Evolutionary conservation across 805 yeast genomes (phyloP).

Genomic region (Teunomyces stri): DNA sequence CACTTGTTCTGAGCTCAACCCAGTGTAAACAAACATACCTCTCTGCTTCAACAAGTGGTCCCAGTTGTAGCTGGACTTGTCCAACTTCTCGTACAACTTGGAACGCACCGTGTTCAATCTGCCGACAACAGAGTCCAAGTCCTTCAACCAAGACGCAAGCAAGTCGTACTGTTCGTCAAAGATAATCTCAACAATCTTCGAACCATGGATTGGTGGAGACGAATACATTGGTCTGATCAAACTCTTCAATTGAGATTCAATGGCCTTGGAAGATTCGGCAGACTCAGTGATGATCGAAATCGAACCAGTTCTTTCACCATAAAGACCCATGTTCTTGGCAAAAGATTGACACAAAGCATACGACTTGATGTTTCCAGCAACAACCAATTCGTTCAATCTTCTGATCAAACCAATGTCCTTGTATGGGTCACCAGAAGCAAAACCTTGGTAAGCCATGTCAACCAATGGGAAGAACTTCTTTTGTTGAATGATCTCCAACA

Average conservation of each 20-base stretch:
- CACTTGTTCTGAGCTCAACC: slow-evolving; percentile 70
- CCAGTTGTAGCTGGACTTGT: slow-evolving; percentile 70
- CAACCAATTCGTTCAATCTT: slow-evolving; percentile 47
- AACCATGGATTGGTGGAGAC: slow-evolving; percentile 93
- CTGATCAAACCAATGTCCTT: slow-evolving; percentile 57
- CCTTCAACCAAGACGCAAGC: slow-evolving; percentile 72
- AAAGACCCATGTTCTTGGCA: slow-evolving; percentile 49
- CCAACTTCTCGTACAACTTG: slow-evolving; percentile 60
- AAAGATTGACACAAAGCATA: slow-evolving; percentile 52
- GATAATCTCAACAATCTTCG: slow-evolving; percentile 80
- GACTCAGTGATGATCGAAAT: slow-evolving; percentile 61
- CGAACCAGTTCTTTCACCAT: slow-evolving; percentile 70
- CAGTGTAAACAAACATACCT: slow-evolving; percentile 97
- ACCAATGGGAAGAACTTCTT: slow-evolving; percentile 73
- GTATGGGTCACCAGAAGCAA: slow-evolving; percentile 80
- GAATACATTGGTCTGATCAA: slow-evolving; percentile 85
- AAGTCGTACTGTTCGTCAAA: slow-evolving; percentile 55
- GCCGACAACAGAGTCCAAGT: slow-evolving; percentile 74
- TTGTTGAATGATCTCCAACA: slow-evolving; percentile 58
- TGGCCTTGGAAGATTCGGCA: slow-evolving; percentile 48
- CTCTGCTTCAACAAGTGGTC: slow-evolving; percentile 82
- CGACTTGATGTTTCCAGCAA: slow-evolving; percentile 48
- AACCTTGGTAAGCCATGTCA: slow-evolving; percentile 96
- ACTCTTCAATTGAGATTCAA: slow-evolving; percentile 79
- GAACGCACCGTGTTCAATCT: slow-evolving; percentile 74